A percentile compares a stretch with the other conserved stretches of the same genome.
Evolutionary conservation across 2,329 filamentous ascomycete species (phyloP).

Genomic region (Aureobasidium sp.): DNA sequence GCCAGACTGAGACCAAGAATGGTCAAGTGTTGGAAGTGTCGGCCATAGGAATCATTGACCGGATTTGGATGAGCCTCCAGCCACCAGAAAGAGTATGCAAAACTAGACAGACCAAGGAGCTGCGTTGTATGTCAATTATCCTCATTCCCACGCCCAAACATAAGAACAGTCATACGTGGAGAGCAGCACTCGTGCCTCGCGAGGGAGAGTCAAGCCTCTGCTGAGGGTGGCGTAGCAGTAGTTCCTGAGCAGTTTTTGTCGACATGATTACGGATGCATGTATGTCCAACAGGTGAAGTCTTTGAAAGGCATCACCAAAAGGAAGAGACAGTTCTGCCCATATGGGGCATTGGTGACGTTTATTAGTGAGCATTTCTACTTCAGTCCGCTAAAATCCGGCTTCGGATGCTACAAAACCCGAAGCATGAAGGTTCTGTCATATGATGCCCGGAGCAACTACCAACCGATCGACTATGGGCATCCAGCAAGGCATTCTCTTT

Average conservation of each 20-base stretch:
- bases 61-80: conserved; percentile 32
- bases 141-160: neutral
- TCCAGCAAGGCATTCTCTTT: neutral
- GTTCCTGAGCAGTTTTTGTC: conserved; percentile 21
- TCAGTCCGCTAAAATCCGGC: neutral
- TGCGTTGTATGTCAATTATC: conserved; percentile 17
- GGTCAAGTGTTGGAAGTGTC: conserved; percentile 66
- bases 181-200: conserved; percentile 52
- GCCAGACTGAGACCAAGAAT: conserved; percentile 63
- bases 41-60: conserved; percentile 54
- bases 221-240: conserved; percentile 49
- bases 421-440: neutral
- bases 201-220: conserved; percentile 62
- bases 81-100: conserved; percentile 39
- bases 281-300: neutral
- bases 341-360: conserved; percentile 8
- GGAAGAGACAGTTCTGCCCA: neutral
- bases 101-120: conserved; percentile 37
- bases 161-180: conserved; percentile 43
- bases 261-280: conserved; percentile 17
- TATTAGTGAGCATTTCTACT: conserved; percentile 4
- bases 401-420: neutral
- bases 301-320: neutral
- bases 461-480: neutral
- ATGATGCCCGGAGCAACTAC: neutral